Conservation (phyloP, 352 stramenopile species). For the Phytophthora idaei region DNA sequence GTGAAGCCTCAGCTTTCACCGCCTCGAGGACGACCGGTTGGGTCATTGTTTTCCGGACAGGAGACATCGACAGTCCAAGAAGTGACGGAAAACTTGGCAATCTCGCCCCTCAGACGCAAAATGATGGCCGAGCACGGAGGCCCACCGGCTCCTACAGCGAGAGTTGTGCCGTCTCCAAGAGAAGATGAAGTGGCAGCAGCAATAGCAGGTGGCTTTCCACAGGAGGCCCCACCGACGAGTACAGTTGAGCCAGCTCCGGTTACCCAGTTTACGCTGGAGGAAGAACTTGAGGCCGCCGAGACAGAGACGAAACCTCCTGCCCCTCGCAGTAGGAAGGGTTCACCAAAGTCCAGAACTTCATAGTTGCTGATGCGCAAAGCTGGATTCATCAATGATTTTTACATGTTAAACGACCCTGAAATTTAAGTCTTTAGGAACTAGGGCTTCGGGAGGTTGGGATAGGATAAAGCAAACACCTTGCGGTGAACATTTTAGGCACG, state of each 20-base stretch:
- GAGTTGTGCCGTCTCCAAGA: slow-evolving; percentile 42
- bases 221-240: not conserved
- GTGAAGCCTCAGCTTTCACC: slow-evolving; percentile 24
- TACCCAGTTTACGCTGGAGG: slow-evolving; percentile 22
- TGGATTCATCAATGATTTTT: no score
- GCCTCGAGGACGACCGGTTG: slow-evolving; percentile 3
- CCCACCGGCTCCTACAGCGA: slow-evolving; percentile 2
- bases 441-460: no score
- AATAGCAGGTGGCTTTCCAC: not conserved
- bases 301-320: slow-evolving; percentile 14
- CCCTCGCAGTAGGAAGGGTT: slow-evolving; percentile 1
- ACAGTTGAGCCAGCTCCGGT: slow-evolving; percentile 8
- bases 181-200: slow-evolving; percentile 49
- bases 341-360: not conserved
- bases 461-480: no score
- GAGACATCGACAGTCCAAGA: not conserved
- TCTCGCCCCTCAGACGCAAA: slow-evolving; percentile 54
- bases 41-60: slow-evolving; percentile 15
- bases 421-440: no score
- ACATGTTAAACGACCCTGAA: no score
- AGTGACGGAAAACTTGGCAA: slow-evolving; percentile 8
- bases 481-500: no score
- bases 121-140: slow-evolving; percentile 43
- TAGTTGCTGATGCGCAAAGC: not conserved
- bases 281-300: slow-evolving; percentile 20